Evolutionary conservation across 2,329 filamentous ascomycete species (phyloP).

Genomic region (Verticillium longisporum): DNA sequence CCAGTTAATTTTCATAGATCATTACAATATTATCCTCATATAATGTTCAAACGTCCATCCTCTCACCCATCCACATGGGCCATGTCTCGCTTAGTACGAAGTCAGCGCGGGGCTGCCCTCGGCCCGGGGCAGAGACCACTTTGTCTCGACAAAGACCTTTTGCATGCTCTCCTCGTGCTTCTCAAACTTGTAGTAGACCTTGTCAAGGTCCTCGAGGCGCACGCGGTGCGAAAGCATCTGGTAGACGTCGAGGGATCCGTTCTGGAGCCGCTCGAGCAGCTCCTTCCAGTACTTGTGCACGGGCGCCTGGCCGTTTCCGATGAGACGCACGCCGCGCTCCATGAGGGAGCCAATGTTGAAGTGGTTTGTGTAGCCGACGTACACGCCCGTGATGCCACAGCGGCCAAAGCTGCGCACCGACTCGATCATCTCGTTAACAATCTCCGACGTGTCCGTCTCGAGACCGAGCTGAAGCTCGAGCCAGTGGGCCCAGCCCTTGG

Average conservation of each 20-base stretch:
- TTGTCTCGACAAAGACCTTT: constrained; percentile 66
- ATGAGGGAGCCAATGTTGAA: constrained; percentile 80
- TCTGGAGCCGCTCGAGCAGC: constrained; percentile 61
- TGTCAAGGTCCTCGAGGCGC: constrained; percentile 64
- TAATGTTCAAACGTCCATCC: not conserved
- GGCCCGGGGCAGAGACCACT: constrained; percentile 42
- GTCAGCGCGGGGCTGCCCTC: constrained; percentile 37
- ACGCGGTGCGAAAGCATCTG: constrained; percentile 80
- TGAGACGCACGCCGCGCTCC: constrained; percentile 79
- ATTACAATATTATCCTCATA: not conserved
- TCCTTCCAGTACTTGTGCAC: constrained; percentile 82
- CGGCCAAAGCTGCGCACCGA: constrained; percentile 66
- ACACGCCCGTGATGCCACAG: constrained; percentile 69
- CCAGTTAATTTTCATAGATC: not conserved
- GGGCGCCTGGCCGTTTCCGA: constrained; percentile 59
- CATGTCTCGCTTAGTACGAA: constrained; percentile 18
- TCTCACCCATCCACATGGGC: not conserved
- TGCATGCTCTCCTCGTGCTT: constrained; percentile 64
- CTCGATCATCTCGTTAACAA: constrained; percentile 73
- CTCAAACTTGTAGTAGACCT: constrained; percentile 58
- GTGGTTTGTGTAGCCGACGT: constrained; percentile 64
- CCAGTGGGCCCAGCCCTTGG: constrained; percentile 55
- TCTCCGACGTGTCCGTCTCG: constrained; percentile 80
- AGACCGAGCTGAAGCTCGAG: constrained; percentile 54
- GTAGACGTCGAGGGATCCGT: constrained; percentile 63